A percentile compares a stretch with the other conserved stretches of the same genome.
These are phyloP conservation scores for Ophiostoma perfectum DNA, from an alignment of 2,329 filamentous ascomycete species.

Conservation along the genomic window DNA sequence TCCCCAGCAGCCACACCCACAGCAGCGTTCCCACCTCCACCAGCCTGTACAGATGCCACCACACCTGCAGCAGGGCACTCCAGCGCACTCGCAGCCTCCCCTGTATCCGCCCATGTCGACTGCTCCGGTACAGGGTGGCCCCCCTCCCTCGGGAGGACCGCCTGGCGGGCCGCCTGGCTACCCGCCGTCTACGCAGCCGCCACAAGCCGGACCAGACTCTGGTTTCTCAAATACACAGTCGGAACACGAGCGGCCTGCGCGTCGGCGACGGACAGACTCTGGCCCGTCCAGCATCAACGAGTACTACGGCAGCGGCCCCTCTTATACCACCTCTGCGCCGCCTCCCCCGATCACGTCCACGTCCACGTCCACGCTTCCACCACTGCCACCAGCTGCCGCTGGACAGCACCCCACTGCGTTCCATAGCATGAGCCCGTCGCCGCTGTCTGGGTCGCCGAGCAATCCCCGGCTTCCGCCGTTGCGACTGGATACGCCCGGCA, in stretches of 20 bases:
- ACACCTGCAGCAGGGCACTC: slow-evolving; percentile 28
- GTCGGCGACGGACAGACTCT: slow-evolving; percentile 25
- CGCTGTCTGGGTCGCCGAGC: slow-evolving; percentile 22
- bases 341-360: slow-evolving; percentile 16
- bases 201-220: slow-evolving; percentile 18
- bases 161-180: not conserved
- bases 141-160: not conserved
- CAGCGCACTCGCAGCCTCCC: slow-evolving; percentile 21
- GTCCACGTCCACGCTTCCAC: slow-evolving; percentile 4
- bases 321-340: not conserved
- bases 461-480: slow-evolving; percentile 22
- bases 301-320: slow-evolving; percentile 5
- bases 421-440: slow-evolving; percentile 23
- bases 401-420: slow-evolving; percentile 14
- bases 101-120: slow-evolving; percentile 20
- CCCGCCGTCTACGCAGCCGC: not conserved
- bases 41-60: slow-evolving; percentile 9
- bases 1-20: slow-evolving; percentile 1
- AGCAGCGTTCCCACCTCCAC: not conserved
- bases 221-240: not conserved
- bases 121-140: slow-evolving; percentile 24
- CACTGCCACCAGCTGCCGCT: not conserved
- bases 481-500: slow-evolving; percentile 27
- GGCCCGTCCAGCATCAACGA: slow-evolving; percentile 16
- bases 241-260: slow-evolving; percentile 23